phyloP scores from a whole-genome alignment of 1,139 yeast genomes.

The Suhomyces bolitotheri region DNA sequence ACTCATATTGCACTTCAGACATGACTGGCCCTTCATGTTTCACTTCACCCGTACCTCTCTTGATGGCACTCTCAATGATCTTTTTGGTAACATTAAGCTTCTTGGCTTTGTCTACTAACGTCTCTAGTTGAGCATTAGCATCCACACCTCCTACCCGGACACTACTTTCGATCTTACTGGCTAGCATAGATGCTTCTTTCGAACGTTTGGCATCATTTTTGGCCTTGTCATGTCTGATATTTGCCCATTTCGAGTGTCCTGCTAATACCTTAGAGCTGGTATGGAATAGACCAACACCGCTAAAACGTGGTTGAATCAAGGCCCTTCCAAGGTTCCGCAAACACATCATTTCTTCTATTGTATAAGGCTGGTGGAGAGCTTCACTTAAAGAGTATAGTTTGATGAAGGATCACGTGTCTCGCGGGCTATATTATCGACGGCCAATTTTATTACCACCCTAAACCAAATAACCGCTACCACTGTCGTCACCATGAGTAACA shows the following conservation, averaged over 20 bases:
- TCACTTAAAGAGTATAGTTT: too few species aligned
- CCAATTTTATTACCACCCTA: conserved; percentile 3
- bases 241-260: conserved; percentile 96
- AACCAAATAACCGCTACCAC: background rate
- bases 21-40: conserved; percentile 35
- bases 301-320: too few species aligned
- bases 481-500: conserved; percentile 25
- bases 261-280: conserved; percentile 27
- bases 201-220: conserved; percentile 83
- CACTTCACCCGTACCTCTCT: conserved; percentile 70
- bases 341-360: too few species aligned
- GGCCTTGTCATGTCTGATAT: conserved; percentile 90
- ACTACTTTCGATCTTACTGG: conserved; percentile 72
- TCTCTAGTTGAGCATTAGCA: conserved; percentile 71
- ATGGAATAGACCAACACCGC: conserved; percentile 15
- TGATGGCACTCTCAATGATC: conserved; percentile 82
- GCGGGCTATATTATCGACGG: background rate
- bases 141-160: conserved; percentile 56
- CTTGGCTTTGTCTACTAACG: conserved; percentile 77
- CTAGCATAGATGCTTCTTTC: conserved; percentile 67
- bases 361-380: too few species aligned
- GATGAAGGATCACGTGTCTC: conserved; percentile 1
- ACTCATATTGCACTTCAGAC: conserved; percentile 69
- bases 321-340: background rate
- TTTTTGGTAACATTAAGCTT: conserved; percentile 78